phyloP scores from a whole-genome alignment of 106 monocot species.

The Cymbidium sinense region DNA sequence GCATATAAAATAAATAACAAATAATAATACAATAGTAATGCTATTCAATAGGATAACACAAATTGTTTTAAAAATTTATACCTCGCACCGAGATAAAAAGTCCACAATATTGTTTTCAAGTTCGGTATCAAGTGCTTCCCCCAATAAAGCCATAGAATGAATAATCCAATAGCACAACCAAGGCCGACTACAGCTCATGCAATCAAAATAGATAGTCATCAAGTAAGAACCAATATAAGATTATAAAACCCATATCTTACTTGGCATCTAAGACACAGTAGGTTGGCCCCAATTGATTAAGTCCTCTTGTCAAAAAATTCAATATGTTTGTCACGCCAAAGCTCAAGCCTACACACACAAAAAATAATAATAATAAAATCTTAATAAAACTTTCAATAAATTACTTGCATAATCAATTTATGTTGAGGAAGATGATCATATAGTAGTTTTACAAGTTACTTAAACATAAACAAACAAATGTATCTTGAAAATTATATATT shows the following conservation, averaged over 20 bases:
- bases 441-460: not conserved
- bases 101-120: slow-evolving; percentile 57
- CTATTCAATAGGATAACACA: not conserved
- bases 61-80: slow-evolving; percentile 9
- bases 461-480: not conserved
- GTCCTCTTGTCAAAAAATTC: slow-evolving; percentile 65
- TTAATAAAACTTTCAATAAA: not conserved
- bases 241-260: slow-evolving; percentile 21
- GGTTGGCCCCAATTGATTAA: slow-evolving; percentile 50
- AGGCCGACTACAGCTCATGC: slow-evolving; percentile 53
- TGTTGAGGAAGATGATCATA: not conserved
- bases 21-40: not conserved
- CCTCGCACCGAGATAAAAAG: slow-evolving; percentile 88
- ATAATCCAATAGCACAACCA: slow-evolving; percentile 99
- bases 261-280: slow-evolving; percentile 85
- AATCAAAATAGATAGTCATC: not conserved
- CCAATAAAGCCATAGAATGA: slow-evolving; percentile 72
- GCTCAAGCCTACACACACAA: slow-evolving; percentile 50
- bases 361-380: not conserved
- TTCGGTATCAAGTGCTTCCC: slow-evolving; percentile 53
- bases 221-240: not conserved
- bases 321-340: slow-evolving; percentile 86
- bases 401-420: not conserved
- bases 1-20: not conserved
- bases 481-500: not conserved